These are phyloP conservation scores for Zasmidium angulare DNA, from an alignment of 2,329 filamentous ascomycete species.

Conservation along the genomic window DNA sequence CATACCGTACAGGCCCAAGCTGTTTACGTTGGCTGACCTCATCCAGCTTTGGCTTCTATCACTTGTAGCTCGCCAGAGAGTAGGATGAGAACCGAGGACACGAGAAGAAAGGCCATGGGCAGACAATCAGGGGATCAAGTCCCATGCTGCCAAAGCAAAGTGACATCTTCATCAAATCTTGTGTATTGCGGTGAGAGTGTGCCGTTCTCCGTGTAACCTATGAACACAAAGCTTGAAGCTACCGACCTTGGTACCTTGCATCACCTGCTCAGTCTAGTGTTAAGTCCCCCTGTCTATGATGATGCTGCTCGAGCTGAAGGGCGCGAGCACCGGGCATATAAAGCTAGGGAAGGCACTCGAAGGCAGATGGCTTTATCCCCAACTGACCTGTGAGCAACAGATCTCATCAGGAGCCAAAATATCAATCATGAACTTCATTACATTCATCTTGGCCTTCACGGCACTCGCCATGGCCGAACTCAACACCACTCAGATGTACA, in stretches of 20 bases:
- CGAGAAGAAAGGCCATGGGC: no score
- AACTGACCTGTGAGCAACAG: no score
- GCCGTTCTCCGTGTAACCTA: background rate
- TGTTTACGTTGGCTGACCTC: no score
- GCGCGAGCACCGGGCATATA: background rate
- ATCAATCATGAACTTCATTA: conserved; percentile 20
- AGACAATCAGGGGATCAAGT: no score
- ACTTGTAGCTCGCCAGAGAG: no score
- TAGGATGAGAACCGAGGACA: no score
- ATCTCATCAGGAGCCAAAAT: no score
- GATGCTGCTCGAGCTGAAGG: background rate
- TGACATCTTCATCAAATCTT: background rate
- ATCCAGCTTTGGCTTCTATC: no score
- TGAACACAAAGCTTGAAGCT: background rate
- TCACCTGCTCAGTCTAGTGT: background rate
- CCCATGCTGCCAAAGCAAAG: no score
- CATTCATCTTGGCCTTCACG: conserved; percentile 19
- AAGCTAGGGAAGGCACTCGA: background rate
- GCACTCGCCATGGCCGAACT: conserved; percentile 21
- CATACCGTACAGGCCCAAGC: background rate
- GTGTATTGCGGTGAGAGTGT: background rate
- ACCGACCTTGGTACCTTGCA: background rate
- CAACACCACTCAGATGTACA: conserved; percentile 31
- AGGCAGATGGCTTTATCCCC: no score
- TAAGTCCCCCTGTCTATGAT: background rate